Evolutionary conservation across 805 yeast genomes (phyloP), one percentile per base, ranked within the genome.

Genomic region (Kazachstania taianensis): DNA sequence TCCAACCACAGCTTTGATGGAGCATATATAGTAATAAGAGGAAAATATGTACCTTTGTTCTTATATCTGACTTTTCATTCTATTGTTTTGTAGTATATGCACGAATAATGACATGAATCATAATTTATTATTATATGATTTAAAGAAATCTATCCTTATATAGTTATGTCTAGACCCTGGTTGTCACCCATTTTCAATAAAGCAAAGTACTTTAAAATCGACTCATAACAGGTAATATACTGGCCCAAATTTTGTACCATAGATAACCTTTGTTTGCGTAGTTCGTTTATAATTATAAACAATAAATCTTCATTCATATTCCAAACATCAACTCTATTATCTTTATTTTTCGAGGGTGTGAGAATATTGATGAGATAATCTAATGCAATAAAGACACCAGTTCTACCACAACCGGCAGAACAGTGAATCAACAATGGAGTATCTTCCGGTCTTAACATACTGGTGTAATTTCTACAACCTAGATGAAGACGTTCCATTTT

Each of bases 341-440:
- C 57, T 43, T 49, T 66, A 22, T 35, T 31, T 14, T 35, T 33
- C 55, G 44, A 61, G 45, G 28, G 68, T 40, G 46, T 65, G 5
- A 57, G 41, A 7, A 57, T 37, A 34, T 57, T 59, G 37, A 64
- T 46, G 4, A 66, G 33, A 37, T 61, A 69, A 49, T 83, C 92
- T 27, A 81, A 58, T 0, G 85, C 72, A 33, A 84, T 73, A 48
- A 76, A 81, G 0, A 94, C 85, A 1, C 98, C 97, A 0, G 97
- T 83, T 39, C 98, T 67, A 6, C 98, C 98, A 48, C 94, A 87
- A 1, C 98, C 98, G 0, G 98, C 97, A 4, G 96, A 84, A 51
- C 98, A 89, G 56, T 92, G 97, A 8, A 79, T 80, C 33, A 84
- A 53, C 5, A 78, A 61, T 12, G 89, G 86, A 1, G 53, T 38